These are phyloP conservation scores for Candida rishiriensis DNA, from an alignment of 805 yeast species.

Conservation along the genomic window DNA sequence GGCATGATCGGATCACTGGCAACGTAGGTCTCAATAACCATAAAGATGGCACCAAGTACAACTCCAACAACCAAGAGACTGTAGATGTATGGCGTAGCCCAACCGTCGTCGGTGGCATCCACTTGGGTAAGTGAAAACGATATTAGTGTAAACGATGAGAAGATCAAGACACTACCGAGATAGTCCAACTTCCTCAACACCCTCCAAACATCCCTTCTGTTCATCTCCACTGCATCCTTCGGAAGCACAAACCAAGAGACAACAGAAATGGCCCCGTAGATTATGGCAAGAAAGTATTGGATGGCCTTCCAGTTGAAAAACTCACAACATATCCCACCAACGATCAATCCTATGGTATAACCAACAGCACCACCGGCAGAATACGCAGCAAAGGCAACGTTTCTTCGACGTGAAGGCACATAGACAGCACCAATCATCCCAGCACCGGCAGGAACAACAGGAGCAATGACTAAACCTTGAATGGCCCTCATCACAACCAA, in stretches of 20 bases:
- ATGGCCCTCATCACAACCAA: constrained; percentile 35
- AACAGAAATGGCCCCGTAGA: constrained; percentile 24
- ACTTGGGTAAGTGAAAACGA: constrained; percentile 38
- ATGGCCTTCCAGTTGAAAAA: constrained; percentile 30
- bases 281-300: constrained; percentile 34
- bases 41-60: constrained; percentile 24
- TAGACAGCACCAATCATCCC: constrained; percentile 36
- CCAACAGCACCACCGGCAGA: constrained; percentile 37
- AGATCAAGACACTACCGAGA: constrained; percentile 32
- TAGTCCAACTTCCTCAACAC: constrained; percentile 30
- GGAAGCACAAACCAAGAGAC: constrained; percentile 30
- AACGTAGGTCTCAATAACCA: constrained; percentile 32
- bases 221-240: constrained; percentile 20
- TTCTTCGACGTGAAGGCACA: constrained; percentile 28
- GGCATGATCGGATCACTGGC: constrained; percentile 38
- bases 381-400: constrained; percentile 7
- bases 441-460: constrained; percentile 38
- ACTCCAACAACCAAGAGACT: constrained; percentile 33
- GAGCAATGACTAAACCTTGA: constrained; percentile 34
- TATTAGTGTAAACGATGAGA: constrained; percentile 31
- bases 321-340: too few species aligned
- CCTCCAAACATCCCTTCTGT: constrained; percentile 9
- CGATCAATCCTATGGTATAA: constrained; percentile 20
- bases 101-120: constrained; percentile 31
- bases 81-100: constrained; percentile 39